These are phyloP conservation scores for Ophiostoma montium DNA, from an alignment of 2,329 filamentous ascomycete genomes.

Conservation along the genomic window DNA sequence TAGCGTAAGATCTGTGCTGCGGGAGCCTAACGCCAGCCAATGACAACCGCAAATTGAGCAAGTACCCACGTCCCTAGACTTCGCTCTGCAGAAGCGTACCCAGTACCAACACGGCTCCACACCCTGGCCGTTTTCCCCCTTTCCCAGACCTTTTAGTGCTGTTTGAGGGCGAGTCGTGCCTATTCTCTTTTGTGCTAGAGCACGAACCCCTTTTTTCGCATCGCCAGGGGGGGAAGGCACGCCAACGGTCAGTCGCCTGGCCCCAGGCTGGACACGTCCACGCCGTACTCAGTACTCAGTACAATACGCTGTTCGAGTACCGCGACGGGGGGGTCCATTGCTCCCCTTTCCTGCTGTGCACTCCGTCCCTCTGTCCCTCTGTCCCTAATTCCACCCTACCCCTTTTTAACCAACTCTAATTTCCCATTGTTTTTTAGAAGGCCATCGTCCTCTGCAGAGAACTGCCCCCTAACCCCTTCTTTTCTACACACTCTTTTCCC, in stretches of 20 bases:
- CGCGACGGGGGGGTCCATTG: neutral
- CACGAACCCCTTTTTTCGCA: slow-evolving; percentile 13
- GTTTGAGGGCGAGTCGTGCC: neutral
- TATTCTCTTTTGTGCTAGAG: slow-evolving; percentile 5
- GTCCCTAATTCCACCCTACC: slow-evolving; percentile 9
- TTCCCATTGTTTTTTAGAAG: slow-evolving; percentile 12
- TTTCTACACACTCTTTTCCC: slow-evolving; percentile 1
- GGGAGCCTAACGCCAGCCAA: slow-evolving; percentile 6
- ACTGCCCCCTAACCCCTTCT: slow-evolving; percentile 5
- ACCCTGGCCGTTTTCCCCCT: slow-evolving; percentile 5
- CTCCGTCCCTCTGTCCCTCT: slow-evolving; percentile 2
- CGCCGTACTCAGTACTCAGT: neutral
- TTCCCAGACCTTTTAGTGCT: neutral
- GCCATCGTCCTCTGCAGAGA: slow-evolving; percentile 9
- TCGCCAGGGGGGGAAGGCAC: slow-evolving; percentile 6
- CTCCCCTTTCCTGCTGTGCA: neutral
- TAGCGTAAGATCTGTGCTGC: slow-evolving; percentile 11
- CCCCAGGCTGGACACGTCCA: too few relatives aligned
- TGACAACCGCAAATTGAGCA: slow-evolving; percentile 4
- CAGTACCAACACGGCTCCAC: slow-evolving; percentile 7
- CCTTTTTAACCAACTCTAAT: slow-evolving; percentile 13
- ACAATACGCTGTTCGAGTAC: too few relatives aligned
- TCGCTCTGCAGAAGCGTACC: slow-evolving; percentile 1
- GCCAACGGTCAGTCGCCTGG: slow-evolving; percentile 6
- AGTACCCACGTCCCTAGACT: neutral